These are phyloP conservation scores for Phytophthora brassicae DNA, from an alignment of 352 stramenopile genomes.

Conservation along the genomic window DNA sequence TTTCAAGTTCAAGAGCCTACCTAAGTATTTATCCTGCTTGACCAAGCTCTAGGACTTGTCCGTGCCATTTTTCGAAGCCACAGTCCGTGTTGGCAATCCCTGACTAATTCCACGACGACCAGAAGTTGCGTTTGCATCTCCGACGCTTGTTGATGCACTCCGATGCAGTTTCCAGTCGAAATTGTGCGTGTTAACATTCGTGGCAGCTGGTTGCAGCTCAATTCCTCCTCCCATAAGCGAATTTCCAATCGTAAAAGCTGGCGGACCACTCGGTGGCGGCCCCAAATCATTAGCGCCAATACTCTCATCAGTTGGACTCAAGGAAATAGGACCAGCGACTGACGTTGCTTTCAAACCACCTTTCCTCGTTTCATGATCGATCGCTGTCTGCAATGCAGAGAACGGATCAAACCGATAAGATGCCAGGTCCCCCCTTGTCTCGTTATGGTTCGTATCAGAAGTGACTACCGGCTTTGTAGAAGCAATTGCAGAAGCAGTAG, in stretches of 20 bases:
- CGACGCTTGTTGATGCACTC: constrained; percentile 13
- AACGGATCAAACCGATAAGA: constrained; percentile 64
- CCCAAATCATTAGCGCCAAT: constrained; percentile 46
- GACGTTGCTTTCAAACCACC: no score
- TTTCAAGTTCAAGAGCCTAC: no score
- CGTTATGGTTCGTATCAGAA: constrained; percentile 7
- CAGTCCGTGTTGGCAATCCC: constrained; percentile 13
- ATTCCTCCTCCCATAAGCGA: constrained; percentile 86
- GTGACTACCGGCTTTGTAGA: not conserved
- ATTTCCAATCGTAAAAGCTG: constrained; percentile 68
- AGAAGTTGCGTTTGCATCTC: not conserved
- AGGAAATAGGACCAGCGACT: not conserved
- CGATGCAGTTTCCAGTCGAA: constrained; percentile 78
- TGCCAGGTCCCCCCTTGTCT: constrained; percentile 1
- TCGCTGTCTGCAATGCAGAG: constrained; percentile 58
- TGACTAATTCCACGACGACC: not conserved
- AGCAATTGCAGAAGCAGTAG: not conserved
- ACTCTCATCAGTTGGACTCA: constrained; percentile 7
- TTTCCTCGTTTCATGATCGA: constrained; percentile 27
- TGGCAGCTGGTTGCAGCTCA: constrained; percentile 63
- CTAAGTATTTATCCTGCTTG: constrained; percentile 3
- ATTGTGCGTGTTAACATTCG: constrained; percentile 80
- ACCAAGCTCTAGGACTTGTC: constrained; percentile 19
- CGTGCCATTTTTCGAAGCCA: not conserved
- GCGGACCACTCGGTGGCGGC: constrained; percentile 55